phyloP scores from a whole-genome alignment of 345 rosid species.

The Boechera divaricarpa region DNA sequence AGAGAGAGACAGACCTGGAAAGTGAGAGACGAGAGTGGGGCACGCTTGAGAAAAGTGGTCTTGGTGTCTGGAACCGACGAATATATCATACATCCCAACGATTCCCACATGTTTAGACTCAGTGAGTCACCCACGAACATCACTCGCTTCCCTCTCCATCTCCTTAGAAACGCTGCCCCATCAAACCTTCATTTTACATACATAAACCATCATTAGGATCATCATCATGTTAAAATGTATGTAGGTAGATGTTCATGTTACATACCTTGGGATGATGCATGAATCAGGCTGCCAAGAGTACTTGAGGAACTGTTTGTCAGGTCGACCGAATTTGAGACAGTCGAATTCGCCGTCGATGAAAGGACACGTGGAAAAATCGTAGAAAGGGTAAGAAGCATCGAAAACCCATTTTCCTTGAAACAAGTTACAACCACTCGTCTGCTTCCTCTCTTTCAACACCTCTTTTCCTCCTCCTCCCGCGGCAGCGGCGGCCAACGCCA shows the following conservation, averaged over 20 bases:
- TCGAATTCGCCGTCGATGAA: slow-evolving; percentile 79
- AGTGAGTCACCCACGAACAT: slow-evolving; percentile 99
- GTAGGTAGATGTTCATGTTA: slow-evolving; percentile 7
- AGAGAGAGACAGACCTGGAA: slow-evolving; percentile 62
- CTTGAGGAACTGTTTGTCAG: slow-evolving; percentile 77
- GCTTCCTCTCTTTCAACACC: slow-evolving; percentile 53
- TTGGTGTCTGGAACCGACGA: slow-evolving; percentile 68
- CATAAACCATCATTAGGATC: slow-evolving; percentile 1
- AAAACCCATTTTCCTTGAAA: slow-evolving; percentile 75
- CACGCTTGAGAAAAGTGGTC: slow-evolving; percentile 45
- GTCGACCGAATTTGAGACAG: slow-evolving; percentile 75
- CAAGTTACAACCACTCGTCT: slow-evolving; percentile 66
- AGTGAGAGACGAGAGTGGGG: slow-evolving; percentile 60
- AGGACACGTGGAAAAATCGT: slow-evolving; percentile 66
- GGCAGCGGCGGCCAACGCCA: slow-evolving; percentile 20
- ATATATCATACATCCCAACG: slow-evolving; percentile 76
- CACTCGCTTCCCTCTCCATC: slow-evolving; percentile 90
- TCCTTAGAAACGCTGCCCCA: slow-evolving; percentile 68
- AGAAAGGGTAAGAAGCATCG: slow-evolving; percentile 71
- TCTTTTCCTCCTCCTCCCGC: slow-evolving; percentile 40
- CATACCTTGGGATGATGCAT: slow-evolving; percentile 73
- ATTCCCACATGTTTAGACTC: slow-evolving; percentile 83
- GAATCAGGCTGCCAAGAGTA: slow-evolving; percentile 83
- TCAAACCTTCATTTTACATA: slow-evolving; percentile 58
- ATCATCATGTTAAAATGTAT: background rate